Percentiles rank a stretch among this genome's conserved stretches.
These are phyloP conservation scores for Starmerella bombicola DNA, from an alignment of 805 yeast genomes.

Conservation along the genomic window DNA sequence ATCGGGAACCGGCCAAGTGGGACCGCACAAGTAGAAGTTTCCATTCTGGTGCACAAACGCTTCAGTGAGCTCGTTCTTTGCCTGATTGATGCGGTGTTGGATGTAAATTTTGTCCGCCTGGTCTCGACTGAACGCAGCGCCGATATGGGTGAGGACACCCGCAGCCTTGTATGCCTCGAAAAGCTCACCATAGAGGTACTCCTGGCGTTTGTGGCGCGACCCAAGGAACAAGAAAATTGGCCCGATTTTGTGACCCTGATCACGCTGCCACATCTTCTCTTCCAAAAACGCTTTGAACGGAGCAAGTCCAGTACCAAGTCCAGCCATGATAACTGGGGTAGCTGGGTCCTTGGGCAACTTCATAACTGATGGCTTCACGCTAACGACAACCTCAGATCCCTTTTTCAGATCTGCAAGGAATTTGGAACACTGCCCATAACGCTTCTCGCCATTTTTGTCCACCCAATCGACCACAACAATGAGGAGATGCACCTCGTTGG, in stretches of 20 bases:
- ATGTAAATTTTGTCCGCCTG: conserved; percentile 90
- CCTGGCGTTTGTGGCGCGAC: conserved; percentile 90
- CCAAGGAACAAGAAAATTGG: conserved; percentile 80
- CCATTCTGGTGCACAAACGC: conserved; percentile 73
- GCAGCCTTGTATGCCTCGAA: conserved; percentile 96
- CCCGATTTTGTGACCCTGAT: conserved; percentile 82
- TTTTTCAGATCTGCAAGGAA: conserved; percentile 64
- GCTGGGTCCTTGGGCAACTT: conserved; percentile 77
- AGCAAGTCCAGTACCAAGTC: conserved; percentile 94
- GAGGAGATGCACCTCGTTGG: conserved; percentile 78
- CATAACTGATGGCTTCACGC: conserved; percentile 95
- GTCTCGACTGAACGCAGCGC: conserved; percentile 97
- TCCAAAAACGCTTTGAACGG: conserved; percentile 97
- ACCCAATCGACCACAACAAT: conserved; percentile 95
- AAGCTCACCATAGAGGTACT: conserved; percentile 87
- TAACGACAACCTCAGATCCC: conserved; percentile 80
- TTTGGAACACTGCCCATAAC: conserved; percentile 92
- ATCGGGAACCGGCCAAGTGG: conserved; percentile 98
- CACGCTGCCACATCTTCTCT: conserved; percentile 85
- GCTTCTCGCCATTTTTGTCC: conserved; percentile 63
- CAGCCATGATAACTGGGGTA: conserved; percentile 92
- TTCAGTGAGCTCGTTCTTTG: conserved; percentile 55
- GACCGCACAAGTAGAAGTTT: conserved; percentile 92
- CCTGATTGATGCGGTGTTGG: conserved; percentile 82
- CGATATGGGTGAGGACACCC: conserved; percentile 82